Evolutionary conservation across 768 basidiomycete species (phyloP), one percentile per base, ranked within the genome.

Genomic region (Hypholoma fasciculare): DNA sequence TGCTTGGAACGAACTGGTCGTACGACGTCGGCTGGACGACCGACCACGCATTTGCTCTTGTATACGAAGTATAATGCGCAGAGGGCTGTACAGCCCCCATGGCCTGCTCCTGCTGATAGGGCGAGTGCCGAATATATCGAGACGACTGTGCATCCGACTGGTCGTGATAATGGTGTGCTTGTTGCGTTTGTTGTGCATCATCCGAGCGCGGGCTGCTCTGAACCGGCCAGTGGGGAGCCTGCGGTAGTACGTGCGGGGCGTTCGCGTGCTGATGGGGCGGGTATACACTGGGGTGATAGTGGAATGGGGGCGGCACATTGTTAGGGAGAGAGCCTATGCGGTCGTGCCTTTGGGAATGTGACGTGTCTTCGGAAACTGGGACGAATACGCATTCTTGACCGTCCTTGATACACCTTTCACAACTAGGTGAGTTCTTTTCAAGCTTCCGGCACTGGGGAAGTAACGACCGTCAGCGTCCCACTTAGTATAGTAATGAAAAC

Each of bases 361-460:
- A 20, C 26, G 4, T 19, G 19, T 46, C 7, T 37, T 48, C 46
- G 16, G 56, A 17, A 12, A 50, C 56, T 23, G 48, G 48, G 27
- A 57, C 56, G 42, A 42, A 50, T 30, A 42, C 26, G 34, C 49
- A 57, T 42, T 40, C 26, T 20, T 42, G 7, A 12, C 30, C 30
- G 39, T 44, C 30, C 6, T 42, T 42, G 6, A 50, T 48, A 27
- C 56, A 57, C 12, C 56, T 26, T 19, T 49, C 23, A 14, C 56
- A 57, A 17, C 42, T n/a, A 12, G 19, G 34, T 17, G 27, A 17
- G 6, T 8, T 6, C 30, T 34, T 34, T 11, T 16, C 3, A n/a
- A 17, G 27, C 4, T 48, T 46, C 19, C 60, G 57, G 36, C 56
- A 61, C 57, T 62, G 51, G 26, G n/a, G 19, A n/a, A 19, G n/a